These are phyloP conservation scores for Gastrolobium villosum DNA, from an alignment of 306 rosid species.

Conservation along the genomic window DNA sequence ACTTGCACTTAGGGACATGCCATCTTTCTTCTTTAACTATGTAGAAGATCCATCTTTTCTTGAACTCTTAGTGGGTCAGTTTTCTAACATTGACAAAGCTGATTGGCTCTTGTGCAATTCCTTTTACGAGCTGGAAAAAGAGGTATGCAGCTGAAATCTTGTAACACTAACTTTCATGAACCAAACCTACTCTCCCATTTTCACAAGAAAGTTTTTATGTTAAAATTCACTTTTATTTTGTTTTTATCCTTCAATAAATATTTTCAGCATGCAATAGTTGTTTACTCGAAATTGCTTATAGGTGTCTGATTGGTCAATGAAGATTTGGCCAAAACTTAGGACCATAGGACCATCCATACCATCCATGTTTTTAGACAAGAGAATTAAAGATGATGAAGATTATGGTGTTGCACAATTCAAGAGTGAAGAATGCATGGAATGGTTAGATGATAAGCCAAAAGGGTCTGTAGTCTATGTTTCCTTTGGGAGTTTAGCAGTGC, in stretches of 20 bases:
- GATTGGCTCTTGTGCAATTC: conserved; percentile 3
- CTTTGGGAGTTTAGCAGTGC: too few species aligned
- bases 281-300: neutral
- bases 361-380: neutral
- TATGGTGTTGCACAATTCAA: neutral
- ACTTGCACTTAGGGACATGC: too few species aligned
- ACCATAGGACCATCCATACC: too few species aligned
- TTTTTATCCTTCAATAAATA: neutral
- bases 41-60: neutral
- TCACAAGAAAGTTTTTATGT: too few species aligned
- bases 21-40: too few species aligned
- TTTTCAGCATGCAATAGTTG: neutral
- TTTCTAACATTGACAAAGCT: conserved; percentile 25
- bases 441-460: too few species aligned
- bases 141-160: conserved; percentile 20
- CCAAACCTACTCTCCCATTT: too few species aligned
- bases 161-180: too few species aligned
- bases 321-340: conserved; percentile 1
- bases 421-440: too few species aligned
- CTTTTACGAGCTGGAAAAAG: conserved; percentile 42
- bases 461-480: too few species aligned
- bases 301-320: neutral
- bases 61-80: conserved; percentile 31
- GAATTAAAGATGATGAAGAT: neutral
- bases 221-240: too few species aligned